Evolutionary conservation across 1,284 basidiomycete genomes (phyloP).

Genomic region (Ganoderma meredithae): DNA sequence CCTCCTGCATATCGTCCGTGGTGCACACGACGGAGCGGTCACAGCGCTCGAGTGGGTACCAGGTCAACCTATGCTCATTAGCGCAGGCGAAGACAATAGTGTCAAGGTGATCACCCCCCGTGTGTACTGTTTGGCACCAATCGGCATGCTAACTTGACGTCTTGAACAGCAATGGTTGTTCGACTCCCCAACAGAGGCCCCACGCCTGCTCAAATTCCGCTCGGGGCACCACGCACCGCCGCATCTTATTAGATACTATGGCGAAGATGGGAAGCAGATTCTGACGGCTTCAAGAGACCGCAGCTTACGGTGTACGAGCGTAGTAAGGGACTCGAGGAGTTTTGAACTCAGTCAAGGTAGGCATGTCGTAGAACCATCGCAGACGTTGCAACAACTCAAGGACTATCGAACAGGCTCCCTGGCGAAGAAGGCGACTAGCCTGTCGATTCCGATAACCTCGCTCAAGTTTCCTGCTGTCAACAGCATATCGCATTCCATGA

Average conservation of each 20-base stretch:
- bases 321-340: slow-evolving; percentile 92
- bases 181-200: slow-evolving; percentile 87
- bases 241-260: slow-evolving; percentile 93
- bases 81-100: slow-evolving; percentile 91
- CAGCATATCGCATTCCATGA: slow-evolving; percentile 80
- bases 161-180: slow-evolving; percentile 94
- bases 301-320: slow-evolving; percentile 88
- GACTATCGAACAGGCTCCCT: slow-evolving; percentile 66
- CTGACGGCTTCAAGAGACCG: slow-evolving; percentile 90
- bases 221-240: slow-evolving; percentile 94
- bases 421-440: slow-evolving; percentile 83
- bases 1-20: slow-evolving; percentile 83
- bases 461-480: slow-evolving; percentile 86
- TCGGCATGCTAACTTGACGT: slow-evolving; percentile 1
- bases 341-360: slow-evolving; percentile 95
- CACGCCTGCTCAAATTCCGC: slow-evolving; percentile 89
- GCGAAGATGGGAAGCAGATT: slow-evolving; percentile 94
- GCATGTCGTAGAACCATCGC: neutral
- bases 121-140: neutral
- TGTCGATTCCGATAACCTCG: slow-evolving; percentile 82
- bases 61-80: slow-evolving; percentile 89
- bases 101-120: slow-evolving; percentile 70
- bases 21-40: slow-evolving; percentile 87
- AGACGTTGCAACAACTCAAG: no score
- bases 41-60: slow-evolving; percentile 88